Base-by-base conservation (phyloP, 306 rosid genomes). In the Prinsepia uniflora region DNA sequence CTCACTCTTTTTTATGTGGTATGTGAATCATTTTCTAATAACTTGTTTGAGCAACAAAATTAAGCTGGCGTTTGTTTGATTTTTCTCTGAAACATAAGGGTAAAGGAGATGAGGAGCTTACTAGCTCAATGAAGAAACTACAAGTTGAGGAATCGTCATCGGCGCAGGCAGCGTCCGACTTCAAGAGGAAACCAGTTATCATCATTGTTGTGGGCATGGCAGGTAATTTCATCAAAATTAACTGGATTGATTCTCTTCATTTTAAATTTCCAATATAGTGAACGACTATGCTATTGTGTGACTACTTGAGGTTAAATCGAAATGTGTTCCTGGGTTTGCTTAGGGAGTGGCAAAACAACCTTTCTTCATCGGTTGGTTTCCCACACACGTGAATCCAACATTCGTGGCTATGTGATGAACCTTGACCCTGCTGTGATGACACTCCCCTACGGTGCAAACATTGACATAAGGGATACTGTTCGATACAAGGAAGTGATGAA, bases 391-490 rank as follows among this genome's bases (percentile, higher is more conserved):
- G 62, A 84, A 53, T 80, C 89, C 0, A 78, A 84, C 69, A 63
- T 87, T 46, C 70, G 88, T 34, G 96, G 99, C 47, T 91, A 89
- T 75, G 95, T 89, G 70, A 42, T 91, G 83, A 94, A 94, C 82
- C 99, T 94, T 1, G 97, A 94, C 72, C 96, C 97, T 0, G 92
- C 97, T n/a, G 96, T 94, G 71, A 61, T 86, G 90, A 91, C 95
- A 4, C 87, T 94, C 18, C 97, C 99, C 0, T 94, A 34, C 22
- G 92, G 82, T 39, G 86, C 92, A 44, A 91, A 91, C 70, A 91
- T 94, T 13, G 99, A 94, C 69, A 87, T 94, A 55, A 85, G 99
- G 82, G 99, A 94, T 69, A 91, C 97, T 41, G 99, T 94, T 42
- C 85, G 84, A 65, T 91, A 94, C 80, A 94, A 89, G 84, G 96